Evolutionary conservation across 1,139 yeast genomes (phyloP), one percentile per base, ranked within the genome.

Genomic region (Scheffersomyces segobiensis): DNA sequence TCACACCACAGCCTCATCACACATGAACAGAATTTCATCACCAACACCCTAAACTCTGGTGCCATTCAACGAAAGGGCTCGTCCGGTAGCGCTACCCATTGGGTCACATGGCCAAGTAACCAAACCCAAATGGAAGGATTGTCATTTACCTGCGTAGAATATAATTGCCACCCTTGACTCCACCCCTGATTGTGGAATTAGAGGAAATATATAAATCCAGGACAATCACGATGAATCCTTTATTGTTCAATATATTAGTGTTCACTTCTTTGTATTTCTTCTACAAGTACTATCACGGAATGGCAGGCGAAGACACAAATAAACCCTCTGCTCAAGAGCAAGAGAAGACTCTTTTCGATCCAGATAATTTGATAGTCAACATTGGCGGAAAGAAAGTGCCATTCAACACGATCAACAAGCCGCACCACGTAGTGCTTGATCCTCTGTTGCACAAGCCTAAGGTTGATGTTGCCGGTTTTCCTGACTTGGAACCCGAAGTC

Each of bases 341-440:
- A 49, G 67, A 66, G 53, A 56, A 60, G 42, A 54, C 62, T 42
- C 57, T 62, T 54, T 60, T 66, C 47, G 63, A 67, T 21, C 59
- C 60, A 12, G 51, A 60, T 54, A 62, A 76, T 46, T 59, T 76
- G 46, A 59, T 69, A 26, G 71, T 80, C 24, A 65, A 78, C 56
- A 65, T 79, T 50, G 80, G 79, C 12, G 80, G 80, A 50, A 71
- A 67, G 57, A 64, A 62, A 56, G 81, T 80, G 17, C 84, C 83
- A 5, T 73, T 76, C 58, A 68, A 65, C 54, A 63, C 60, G 54
- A 73, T 80, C 60, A 77, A 73, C 65, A 79, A 77, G 62, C 84
- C 84, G 3, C 84, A 80, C 64, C 63, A 74, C 42, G 81, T 73
- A 24, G 73, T 80, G 7, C 60, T 78, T 50, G 72, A 74, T 49